phyloP scores from a whole-genome alignment of 2,329 filamentous ascomycete species.

The Phaeosphaeriaceae sp. region DNA sequence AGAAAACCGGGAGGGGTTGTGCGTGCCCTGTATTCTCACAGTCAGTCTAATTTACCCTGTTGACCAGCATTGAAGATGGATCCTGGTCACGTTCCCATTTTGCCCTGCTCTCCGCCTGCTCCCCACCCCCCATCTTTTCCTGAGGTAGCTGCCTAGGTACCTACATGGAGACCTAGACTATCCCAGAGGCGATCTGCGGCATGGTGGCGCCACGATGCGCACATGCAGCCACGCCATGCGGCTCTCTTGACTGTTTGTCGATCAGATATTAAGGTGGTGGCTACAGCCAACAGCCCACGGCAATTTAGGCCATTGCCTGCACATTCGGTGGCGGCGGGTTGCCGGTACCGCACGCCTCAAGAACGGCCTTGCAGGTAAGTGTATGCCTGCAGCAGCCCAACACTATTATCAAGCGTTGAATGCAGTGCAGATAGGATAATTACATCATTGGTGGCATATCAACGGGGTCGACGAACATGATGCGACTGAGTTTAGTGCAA shows the following conservation, averaged over 20 bases:
- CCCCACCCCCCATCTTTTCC: background rate
- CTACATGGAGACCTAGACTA: slow-evolving; percentile 5
- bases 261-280: background rate
- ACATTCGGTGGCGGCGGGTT: no score
- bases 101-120: slow-evolving; percentile 7
- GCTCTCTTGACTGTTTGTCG: slow-evolving; percentile 21
- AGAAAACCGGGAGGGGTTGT: no score
- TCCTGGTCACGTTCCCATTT: background rate
- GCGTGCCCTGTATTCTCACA: no score
- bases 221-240: slow-evolving; percentile 40
- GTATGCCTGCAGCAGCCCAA: slow-evolving; percentile 11
- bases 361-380: slow-evolving; percentile 3
- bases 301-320: background rate
- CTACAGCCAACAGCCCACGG: background rate
- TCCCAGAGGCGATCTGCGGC: slow-evolving; percentile 31
- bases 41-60: background rate
- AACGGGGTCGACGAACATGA: background rate
- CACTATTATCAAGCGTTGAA: slow-evolving; percentile 18
- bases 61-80: background rate
- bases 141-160: slow-evolving; percentile 15
- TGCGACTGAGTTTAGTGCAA: no score
- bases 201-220: slow-evolving; percentile 31
- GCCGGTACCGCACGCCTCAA: slow-evolving; percentile 6
- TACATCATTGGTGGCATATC: slow-evolving; percentile 21
- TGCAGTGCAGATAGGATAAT: slow-evolving; percentile 25